A percentile compares a stretch with the other conserved stretches of the same genome.
Conservation (phyloP, 805 yeast genomes). For the Spathaspora girioi region DNA sequence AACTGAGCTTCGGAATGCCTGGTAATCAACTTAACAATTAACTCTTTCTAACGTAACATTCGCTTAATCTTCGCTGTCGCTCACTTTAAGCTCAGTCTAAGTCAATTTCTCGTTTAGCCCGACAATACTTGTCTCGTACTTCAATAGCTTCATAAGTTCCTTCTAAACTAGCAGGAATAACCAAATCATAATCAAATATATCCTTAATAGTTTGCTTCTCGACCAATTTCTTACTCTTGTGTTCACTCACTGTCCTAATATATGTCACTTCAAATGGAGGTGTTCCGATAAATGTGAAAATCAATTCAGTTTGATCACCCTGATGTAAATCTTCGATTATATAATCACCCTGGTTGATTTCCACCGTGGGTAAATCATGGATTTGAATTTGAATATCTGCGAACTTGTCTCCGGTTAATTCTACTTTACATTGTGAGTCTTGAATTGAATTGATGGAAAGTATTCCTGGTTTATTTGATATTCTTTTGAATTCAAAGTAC, state of each 20-base stretch:
- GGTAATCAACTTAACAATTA: no score
- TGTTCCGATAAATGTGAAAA: constrained; percentile 76
- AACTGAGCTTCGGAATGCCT: no score
- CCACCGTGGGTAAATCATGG: constrained; percentile 67
- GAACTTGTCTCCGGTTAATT: constrained; percentile 40
- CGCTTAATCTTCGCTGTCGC: no score
- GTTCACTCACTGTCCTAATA: constrained; percentile 55
- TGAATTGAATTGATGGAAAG: constrained; percentile 62
- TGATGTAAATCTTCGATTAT: constrained; percentile 82
- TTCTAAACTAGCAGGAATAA: constrained; percentile 75
- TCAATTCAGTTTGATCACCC: constrained; percentile 90
- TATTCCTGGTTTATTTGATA: constrained; percentile 81
- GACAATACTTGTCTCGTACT: constrained; percentile 81
- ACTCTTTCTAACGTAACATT: no score
- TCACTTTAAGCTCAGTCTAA: no score
- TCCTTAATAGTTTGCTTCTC: constrained; percentile 63
- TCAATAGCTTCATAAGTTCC: constrained; percentile 93
- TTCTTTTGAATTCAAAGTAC: constrained; percentile 48
- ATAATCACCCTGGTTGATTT: constrained; percentile 73
- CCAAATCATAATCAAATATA: constrained; percentile 65
- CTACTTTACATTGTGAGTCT: constrained; percentile 73
- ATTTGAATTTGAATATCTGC: constrained; percentile 29
- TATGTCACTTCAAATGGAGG: constrained; percentile 91
- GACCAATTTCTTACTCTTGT: constrained; percentile 27
- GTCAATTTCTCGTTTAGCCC: constrained; percentile 12